phyloP scores from a whole-genome alignment of 1,139 yeast genomes.

The Blastobotrys serpentis region DNA sequence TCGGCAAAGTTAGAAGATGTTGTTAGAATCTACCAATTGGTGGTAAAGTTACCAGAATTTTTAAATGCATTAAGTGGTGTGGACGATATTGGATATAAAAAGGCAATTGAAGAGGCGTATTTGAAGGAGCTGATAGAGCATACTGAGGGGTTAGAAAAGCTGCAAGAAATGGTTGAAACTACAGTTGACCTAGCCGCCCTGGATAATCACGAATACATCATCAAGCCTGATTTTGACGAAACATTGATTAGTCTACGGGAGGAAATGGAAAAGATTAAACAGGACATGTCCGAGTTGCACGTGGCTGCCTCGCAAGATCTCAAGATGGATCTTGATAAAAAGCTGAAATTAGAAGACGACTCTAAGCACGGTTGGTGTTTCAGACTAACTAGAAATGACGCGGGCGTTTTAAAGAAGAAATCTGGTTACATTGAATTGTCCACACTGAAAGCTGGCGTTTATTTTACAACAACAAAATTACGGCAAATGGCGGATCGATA shows the following conservation, averaged over 20 bases:
- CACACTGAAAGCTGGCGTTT: slow-evolving; percentile 93
- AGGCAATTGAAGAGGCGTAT: slow-evolving; percentile 55
- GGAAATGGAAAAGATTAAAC: slow-evolving; percentile 54
- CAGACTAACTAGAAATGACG: slow-evolving; percentile 86
- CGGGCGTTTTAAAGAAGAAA: slow-evolving; percentile 66
- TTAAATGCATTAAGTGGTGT: slow-evolving; percentile 45
- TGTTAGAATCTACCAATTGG: slow-evolving; percentile 82
- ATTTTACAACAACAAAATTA: slow-evolving; percentile 71
- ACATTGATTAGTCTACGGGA: slow-evolving; percentile 60
- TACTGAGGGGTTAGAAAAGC: slow-evolving; percentile 55
- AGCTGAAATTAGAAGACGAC: slow-evolving; percentile 84
- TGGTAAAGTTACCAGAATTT: slow-evolving; percentile 67
- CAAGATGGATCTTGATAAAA: slow-evolving; percentile 78
- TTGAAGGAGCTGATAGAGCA: slow-evolving; percentile 52
- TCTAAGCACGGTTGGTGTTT: slow-evolving; percentile 91
- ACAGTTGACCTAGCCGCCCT: slow-evolving; percentile 85
- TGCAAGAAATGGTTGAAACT: slow-evolving; percentile 85
- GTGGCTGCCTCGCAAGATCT: slow-evolving; percentile 68
- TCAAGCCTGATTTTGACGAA: slow-evolving; percentile 87
- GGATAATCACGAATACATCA: slow-evolving; percentile 74
- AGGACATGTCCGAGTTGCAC: slow-evolving; percentile 60
- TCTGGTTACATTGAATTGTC: slow-evolving; percentile 70
- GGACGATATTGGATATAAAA: slow-evolving; percentile 34
- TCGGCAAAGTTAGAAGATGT: slow-evolving; percentile 75
- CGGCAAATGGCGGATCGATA: slow-evolving; percentile 60